Evolutionary conservation across 495 filamentous ascomycete genomes (phyloP).

Genomic region (Aspergillus indologenus): DNA sequence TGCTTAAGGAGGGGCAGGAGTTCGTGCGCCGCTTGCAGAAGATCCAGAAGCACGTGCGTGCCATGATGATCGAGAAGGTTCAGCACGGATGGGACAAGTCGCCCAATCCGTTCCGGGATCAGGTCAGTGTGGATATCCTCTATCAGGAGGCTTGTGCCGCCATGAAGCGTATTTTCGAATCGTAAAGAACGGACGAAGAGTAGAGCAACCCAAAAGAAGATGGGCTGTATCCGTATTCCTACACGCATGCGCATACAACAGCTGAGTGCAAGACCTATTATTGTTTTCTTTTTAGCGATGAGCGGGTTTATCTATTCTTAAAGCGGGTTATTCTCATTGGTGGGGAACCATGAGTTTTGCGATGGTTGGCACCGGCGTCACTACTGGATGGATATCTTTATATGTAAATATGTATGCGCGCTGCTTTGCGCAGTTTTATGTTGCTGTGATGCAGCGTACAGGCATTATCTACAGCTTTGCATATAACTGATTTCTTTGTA

Average conservation of each 20-base stretch:
- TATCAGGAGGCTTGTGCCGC: constrained; percentile 45
- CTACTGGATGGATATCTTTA: not conserved
- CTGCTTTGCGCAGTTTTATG: no score
- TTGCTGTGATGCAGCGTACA: no score
- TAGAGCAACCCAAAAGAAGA: not conserved
- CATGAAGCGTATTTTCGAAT: constrained; percentile 43
- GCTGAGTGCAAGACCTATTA: not conserved
- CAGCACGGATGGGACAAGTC: constrained; percentile 86
- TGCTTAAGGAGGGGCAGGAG: constrained; percentile 69
- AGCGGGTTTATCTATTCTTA: not conserved
- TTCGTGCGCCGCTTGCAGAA: constrained; percentile 63
- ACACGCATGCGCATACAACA: not conserved
- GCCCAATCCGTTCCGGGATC: constrained; percentile 69
- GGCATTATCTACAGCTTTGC: no score
- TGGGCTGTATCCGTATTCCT: not conserved
- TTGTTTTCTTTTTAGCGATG: not conserved
- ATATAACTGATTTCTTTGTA: no score
- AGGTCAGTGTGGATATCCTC: constrained; percentile 36
- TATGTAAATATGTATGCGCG: constrained; percentile 3
- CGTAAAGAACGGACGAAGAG: not conserved
- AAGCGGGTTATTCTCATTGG: not conserved
- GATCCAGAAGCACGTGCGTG: constrained; percentile 63
- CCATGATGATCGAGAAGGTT: constrained; percentile 68
- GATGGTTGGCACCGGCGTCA: not conserved
- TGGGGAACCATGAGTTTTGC: not conserved